Evolutionary conservation across 129 eudicot genomes (phyloP).

Genomic region (Logfia minima): DNA sequence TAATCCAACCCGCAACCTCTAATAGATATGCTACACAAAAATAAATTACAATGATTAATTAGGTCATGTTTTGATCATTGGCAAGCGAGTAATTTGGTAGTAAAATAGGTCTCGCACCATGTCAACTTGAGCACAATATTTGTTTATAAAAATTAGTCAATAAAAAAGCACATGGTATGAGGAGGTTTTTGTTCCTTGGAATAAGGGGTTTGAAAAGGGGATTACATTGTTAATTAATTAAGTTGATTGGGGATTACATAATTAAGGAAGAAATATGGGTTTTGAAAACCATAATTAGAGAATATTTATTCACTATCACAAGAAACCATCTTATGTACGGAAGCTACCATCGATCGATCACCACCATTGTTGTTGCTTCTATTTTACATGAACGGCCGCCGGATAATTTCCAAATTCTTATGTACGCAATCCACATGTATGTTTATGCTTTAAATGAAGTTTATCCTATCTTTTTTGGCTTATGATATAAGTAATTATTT

Average conservation of each 20-base stretch:
- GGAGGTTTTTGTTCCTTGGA: conserved; percentile 23
- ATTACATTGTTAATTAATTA: conserved; percentile 12
- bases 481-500: not conserved
- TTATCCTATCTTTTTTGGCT: conserved; percentile 7
- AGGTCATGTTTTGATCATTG: too few relatives aligned
- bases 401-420: conserved; percentile 27
- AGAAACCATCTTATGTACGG: conserved; percentile 41
- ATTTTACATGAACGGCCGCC: conserved; percentile 38
- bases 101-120: too few relatives aligned
- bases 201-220: conserved; percentile 28
- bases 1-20: too few relatives aligned
- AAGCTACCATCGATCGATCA: conserved; percentile 22
- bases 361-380: conserved; percentile 33
- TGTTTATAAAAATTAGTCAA: too few relatives aligned
- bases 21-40: too few relatives aligned
- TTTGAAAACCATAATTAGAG: not conserved
- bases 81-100: too few relatives aligned
- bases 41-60: too few relatives aligned
- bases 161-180: not conserved
- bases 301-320: conserved; percentile 26
- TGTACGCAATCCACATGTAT: conserved; percentile 16
- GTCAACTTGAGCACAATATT: too few relatives aligned
- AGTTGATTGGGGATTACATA: conserved; percentile 25
- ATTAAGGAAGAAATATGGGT: conserved; percentile 4
- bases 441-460: conserved; percentile 4